Evolutionary conservation across 75 land plant species (phyloP).

Genomic region (Pseudotsuga menziesii): DNA sequence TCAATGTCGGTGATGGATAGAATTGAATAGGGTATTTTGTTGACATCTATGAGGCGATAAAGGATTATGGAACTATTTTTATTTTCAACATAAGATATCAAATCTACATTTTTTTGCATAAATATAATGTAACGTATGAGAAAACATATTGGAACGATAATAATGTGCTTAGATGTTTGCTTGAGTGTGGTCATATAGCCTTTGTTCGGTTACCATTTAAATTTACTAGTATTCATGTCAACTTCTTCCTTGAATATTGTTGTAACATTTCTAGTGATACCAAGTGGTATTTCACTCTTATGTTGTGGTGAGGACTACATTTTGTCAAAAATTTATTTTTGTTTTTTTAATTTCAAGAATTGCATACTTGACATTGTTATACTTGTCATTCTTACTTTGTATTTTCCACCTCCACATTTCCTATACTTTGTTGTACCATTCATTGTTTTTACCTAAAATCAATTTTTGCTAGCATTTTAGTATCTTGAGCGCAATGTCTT

Average conservation of each 20-base stretch:
- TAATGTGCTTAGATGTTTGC: not conserved
- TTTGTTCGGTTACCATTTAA: not conserved
- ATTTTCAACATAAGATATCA: not conserved
- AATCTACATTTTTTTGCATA: not conserved
- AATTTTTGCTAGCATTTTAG: not conserved
- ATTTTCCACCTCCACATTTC: not conserved
- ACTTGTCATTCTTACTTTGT: not conserved
- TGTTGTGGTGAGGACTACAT: not conserved
- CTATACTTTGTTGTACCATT: not conserved
- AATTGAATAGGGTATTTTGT: not conserved
- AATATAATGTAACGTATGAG: not conserved
- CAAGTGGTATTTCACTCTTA: not conserved
- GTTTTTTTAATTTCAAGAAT: not conserved
- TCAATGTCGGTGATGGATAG: not conserved
- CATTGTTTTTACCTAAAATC: not conserved
- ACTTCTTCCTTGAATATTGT: not conserved
- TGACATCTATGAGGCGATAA: not conserved
- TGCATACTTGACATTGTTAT: not conserved
- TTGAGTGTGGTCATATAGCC: not conserved
- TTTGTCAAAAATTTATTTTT: not conserved
- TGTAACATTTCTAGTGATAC: not conserved
- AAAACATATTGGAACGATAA: not conserved
- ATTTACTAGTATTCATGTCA: no score
- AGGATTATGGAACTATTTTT: not conserved
- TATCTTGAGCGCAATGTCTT: not conserved